Evolutionary conservation across 257 asterid genomes (phyloP).

Genomic region (Fraxinus pennsylvanica): DNA sequence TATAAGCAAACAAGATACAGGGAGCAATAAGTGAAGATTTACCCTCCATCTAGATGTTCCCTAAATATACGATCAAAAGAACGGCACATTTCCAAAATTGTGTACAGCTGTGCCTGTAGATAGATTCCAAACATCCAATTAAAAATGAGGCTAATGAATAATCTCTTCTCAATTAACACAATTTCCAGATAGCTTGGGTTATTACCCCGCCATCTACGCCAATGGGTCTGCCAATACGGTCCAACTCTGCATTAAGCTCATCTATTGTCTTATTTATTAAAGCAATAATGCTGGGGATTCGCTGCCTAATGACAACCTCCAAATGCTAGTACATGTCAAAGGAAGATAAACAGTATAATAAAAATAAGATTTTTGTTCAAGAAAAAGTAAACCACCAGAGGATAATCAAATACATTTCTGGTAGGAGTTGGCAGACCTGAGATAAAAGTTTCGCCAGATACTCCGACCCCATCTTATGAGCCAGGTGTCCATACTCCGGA

Average conservation of each 20-base stretch:
- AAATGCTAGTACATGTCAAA: constrained; percentile 62
- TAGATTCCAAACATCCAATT: constrained; percentile 26
- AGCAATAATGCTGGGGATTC: constrained; percentile 92
- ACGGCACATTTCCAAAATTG: constrained; percentile 93
- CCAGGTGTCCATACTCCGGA: constrained; percentile 90
- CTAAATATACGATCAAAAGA: constrained; percentile 87
- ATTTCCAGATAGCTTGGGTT: constrained; percentile 22
- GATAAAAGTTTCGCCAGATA: constrained; percentile 91
- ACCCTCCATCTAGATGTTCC: constrained; percentile 99
- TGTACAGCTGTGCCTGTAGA: constrained; percentile 88
- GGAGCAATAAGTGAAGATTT: constrained; percentile 26
- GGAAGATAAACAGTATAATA: constrained; percentile 22
- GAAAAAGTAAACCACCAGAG: constrained; percentile 17
- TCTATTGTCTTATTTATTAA: constrained; percentile 85
- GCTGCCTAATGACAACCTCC: constrained; percentile 91
- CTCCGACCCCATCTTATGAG: constrained; percentile 96
- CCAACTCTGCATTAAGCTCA: constrained; percentile 95
- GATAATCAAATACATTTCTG: constrained; percentile 9
- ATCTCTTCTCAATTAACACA: constrained; percentile 11
- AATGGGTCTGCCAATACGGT: constrained; percentile 90
- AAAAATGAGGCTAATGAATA: not conserved
- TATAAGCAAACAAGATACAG: constrained; percentile 20
- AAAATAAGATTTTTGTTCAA: constrained; percentile 2
- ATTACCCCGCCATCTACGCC: constrained; percentile 97
- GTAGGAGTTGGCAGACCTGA: constrained; percentile 42